Evolutionary conservation across 352 stramenopile species (phyloP).

Genomic region (Globisporangium polare): DNA sequence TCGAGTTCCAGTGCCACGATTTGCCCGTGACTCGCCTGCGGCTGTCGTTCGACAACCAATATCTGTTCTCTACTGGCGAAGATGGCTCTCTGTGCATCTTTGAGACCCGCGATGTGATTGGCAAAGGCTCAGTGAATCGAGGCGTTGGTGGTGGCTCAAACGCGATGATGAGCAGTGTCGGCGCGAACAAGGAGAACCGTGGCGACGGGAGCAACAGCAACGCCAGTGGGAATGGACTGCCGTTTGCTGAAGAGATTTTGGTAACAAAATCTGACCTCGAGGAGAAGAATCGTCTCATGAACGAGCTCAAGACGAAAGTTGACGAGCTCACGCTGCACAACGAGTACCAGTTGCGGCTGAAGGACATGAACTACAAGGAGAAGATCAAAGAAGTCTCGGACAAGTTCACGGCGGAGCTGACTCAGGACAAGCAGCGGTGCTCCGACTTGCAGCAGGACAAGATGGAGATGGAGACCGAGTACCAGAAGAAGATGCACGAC

Average conservation of each 20-base stretch:
- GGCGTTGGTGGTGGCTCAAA: slow-evolving; percentile 21
- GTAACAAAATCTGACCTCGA: slow-evolving; percentile 93
- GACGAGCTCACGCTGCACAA: slow-evolving; percentile 93
- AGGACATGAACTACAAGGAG: slow-evolving; percentile 95
- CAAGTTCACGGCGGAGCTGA: slow-evolving; percentile 92
- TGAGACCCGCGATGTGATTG: slow-evolving; percentile 67
- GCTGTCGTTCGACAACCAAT: slow-evolving; percentile 88
- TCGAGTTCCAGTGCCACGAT: slow-evolving; percentile 81
- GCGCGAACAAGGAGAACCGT: slow-evolving; percentile 22
- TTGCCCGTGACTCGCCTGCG: slow-evolving; percentile 67
- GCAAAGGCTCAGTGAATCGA: slow-evolving; percentile 37
- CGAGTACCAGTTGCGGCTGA: slow-evolving; percentile 93
- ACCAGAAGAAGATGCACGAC: slow-evolving; percentile 88
- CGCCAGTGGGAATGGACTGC: slow-evolving; percentile 51
- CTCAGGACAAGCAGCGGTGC: slow-evolving; percentile 91
- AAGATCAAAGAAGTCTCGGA: slow-evolving; percentile 95
- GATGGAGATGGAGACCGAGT: slow-evolving; percentile 88
- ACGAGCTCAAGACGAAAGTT: slow-evolving; percentile 93
- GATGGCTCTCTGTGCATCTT: slow-evolving; percentile 91
- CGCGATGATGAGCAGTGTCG: slow-evolving; percentile 26
- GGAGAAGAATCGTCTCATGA: slow-evolving; percentile 90
- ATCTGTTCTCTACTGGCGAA: slow-evolving; percentile 91
- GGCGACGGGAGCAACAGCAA: slow-evolving; percentile 21
- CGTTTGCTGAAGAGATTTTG: slow-evolving; percentile 91
- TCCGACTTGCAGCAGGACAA: slow-evolving; percentile 89